These are phyloP conservation scores for Monosporascus sp. DNA, from an alignment of 2,329 filamentous ascomycete genomes.

Conservation along the genomic window DNA sequence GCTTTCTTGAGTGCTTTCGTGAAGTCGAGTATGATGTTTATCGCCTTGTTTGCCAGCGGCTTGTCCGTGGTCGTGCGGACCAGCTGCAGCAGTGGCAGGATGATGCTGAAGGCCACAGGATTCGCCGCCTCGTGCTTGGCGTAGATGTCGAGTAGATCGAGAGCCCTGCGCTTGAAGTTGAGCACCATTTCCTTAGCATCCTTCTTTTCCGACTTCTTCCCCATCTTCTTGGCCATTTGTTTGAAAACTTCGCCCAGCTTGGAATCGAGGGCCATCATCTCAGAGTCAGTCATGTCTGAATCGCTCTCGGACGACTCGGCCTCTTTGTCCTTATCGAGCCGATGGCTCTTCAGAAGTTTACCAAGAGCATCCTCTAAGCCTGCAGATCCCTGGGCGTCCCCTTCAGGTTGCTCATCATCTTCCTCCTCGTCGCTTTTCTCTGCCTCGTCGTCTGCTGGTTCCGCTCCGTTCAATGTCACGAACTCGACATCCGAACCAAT, in stretches of 20 bases:
- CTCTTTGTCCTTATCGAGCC: conserved; percentile 52
- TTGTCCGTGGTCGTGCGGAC: conserved; percentile 73
- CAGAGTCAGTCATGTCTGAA: conserved; percentile 88
- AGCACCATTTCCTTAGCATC: conserved; percentile 84
- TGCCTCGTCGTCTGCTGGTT: conserved; percentile 31
- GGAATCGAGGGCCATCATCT: conserved; percentile 86
- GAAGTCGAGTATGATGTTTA: conserved; percentile 66
- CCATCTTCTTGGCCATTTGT: conserved; percentile 61
- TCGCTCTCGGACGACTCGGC: conserved; percentile 56
- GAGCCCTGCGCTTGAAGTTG: conserved; percentile 90
- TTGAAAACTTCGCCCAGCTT: conserved; percentile 83
- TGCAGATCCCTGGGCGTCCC: conserved; percentile 38
- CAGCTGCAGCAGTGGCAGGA: conserved; percentile 72
- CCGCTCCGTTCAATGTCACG: conserved; percentile 32
- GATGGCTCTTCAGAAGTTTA: conserved; percentile 68
- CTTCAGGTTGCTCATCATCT: conserved; percentile 30
- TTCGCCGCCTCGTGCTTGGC: conserved; percentile 71
- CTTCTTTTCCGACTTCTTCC: conserved; percentile 77
- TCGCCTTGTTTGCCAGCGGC: conserved; percentile 67
- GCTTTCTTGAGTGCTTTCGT: conserved; percentile 61
- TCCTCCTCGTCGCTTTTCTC: conserved; percentile 34
- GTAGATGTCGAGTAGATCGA: conserved; percentile 83
- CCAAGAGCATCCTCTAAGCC: conserved; percentile 70
- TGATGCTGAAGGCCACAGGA: conserved; percentile 59
- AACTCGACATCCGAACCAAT: conserved; percentile 37